Base-by-base conservation (phyloP, 371 early-diverging fungal genomes). In the Parasitella parasitica region DNA sequence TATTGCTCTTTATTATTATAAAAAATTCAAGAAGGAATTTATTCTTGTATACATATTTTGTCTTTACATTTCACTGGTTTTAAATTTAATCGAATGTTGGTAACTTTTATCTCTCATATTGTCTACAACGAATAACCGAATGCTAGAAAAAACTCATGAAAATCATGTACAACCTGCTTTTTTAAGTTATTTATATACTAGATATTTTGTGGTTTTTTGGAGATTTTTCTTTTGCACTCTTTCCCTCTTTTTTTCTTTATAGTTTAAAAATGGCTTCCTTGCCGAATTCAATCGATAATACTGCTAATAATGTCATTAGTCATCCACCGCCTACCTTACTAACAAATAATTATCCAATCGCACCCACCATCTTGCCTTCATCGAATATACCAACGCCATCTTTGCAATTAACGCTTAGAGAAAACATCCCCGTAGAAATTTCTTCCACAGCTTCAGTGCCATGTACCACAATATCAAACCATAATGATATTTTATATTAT, bases 271-370 rank as follows among this genome's bases (percentile, higher is more conserved):
- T 61, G 62, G 24, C 54, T 16, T 36, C 54, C 26, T 46, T 38
- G 16, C 20, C 41, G 8, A 18, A n/a, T n/a, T 41, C 41, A 48
- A 35, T 36, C n/a, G 24, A 9, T 58, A 34, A 48, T 18, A 20
- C 13, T 58, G 58, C 49, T 34, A 41, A 20, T 9, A 41, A 20
- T 18, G 24, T 48, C 0, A 48, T 48, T 15, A 48, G 20, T 20
- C 35, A 27, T 8, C 54, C 62, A 35, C 18, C 54, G 9, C 62
- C 62, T 28, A 61, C 48, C 24, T 61, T 61, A 20, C 12, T 54
- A 3, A 22, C 18, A 7, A 38, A 56, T 15, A 50, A 32, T 57
- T 63, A 63, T 27, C 53, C 64, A 51, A 63, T 52, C 26, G 64
- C 64, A 57, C 57, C 64, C 0, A 57, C 57, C 0, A 63, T 63